Evolutionary conservation across 768 basidiomycete genomes (phyloP), one percentile per base, ranked within the genome.

Genomic region (Macrolepiota dolichaula): DNA sequence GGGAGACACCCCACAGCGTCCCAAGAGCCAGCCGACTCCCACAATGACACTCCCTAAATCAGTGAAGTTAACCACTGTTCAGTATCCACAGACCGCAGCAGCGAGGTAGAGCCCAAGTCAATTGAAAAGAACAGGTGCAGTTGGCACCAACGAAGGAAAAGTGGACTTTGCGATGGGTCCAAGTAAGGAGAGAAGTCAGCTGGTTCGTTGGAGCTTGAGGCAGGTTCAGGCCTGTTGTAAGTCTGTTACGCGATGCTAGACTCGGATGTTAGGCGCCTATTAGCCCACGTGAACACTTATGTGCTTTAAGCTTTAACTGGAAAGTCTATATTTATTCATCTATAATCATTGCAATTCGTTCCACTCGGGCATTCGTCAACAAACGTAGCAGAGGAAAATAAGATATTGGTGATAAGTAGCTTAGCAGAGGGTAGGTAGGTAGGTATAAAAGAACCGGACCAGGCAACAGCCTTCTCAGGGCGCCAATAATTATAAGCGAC

Each of bases 331-430:
- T 13, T 42, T n/a, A 15, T 49, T 49, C 12, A 19, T 49, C 47
- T 49, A 49, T 5, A 9, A 3, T 4, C 47, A 49, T 49, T 22
- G 1, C 47, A 49, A 24, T 22, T 44, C 54, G 15, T 55, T 42
- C 12, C 25, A 38, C 42, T n/a, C 54, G 38, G 42, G 22, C 54
- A 29, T 17, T 42, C 40, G 54, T 55, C 22, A 55, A 40, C 11
- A 42, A 32, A 40, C 37, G 38, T 55, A 55, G n/a, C 24, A 22
- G 35, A 24, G 29, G 29, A 27, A 24, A 47, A 49, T 29, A 57
- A 57, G 19, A 57, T 57, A 57, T 46, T 57, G 42, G 27, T 12
- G n/a, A 40, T 47, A 19, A 57, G 42, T 35, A 47, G 55, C n/a
- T 29, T 29, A 57, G 29, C 29, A 32, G 29, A 32, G 29, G 29